Evolutionary conservation across 2,329 filamentous ascomycete species (phyloP).

Genomic region (Fusarium lateritium): DNA sequence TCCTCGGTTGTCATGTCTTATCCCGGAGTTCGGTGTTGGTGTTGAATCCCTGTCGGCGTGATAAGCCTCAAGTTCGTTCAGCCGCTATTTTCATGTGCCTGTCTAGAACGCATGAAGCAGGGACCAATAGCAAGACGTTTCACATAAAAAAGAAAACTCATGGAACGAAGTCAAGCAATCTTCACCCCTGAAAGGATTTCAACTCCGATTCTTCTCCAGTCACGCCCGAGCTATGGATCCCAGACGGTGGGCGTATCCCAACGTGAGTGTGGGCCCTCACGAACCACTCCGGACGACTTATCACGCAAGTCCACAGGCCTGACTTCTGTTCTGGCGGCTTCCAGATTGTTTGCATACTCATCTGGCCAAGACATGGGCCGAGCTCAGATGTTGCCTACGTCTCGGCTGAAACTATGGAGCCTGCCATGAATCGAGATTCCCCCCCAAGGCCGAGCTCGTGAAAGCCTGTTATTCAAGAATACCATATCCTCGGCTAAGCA

Average conservation of each 20-base stretch:
- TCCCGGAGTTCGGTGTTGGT: slow-evolving; percentile 26
- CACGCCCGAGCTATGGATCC: slow-evolving; percentile 34
- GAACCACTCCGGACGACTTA: slow-evolving; percentile 26
- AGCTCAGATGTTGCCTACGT: slow-evolving; percentile 18
- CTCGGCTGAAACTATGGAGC: slow-evolving; percentile 12
- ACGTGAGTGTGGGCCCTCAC: slow-evolving; percentile 37
- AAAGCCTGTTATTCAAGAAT: slow-evolving; percentile 31
- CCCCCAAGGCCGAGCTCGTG: slow-evolving; percentile 33
- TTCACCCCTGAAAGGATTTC: slow-evolving; percentile 20
- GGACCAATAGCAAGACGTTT: slow-evolving; percentile 13
- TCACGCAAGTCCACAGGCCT: slow-evolving; percentile 33
- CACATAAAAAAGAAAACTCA: background rate
- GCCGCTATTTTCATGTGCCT: slow-evolving; percentile 17
- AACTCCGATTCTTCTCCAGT: slow-evolving; percentile 44
- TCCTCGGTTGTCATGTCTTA: background rate
- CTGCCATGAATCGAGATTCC: slow-evolving; percentile 11
- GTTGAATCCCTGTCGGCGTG: slow-evolving; percentile 7
- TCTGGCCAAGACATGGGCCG: slow-evolving; percentile 30
- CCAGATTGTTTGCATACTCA: slow-evolving; percentile 25
- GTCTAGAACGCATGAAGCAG: background rate
- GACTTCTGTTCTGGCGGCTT: slow-evolving; percentile 16
- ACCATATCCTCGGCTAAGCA: slow-evolving; percentile 44
- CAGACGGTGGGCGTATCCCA: slow-evolving; percentile 5
- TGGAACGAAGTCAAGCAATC: slow-evolving; percentile 2
- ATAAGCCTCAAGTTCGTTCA: slow-evolving; percentile 35